These are phyloP conservation scores for Moniliophthora roreri DNA, from an alignment of 1,284 basidiomycete species.

Conservation along the genomic window DNA sequence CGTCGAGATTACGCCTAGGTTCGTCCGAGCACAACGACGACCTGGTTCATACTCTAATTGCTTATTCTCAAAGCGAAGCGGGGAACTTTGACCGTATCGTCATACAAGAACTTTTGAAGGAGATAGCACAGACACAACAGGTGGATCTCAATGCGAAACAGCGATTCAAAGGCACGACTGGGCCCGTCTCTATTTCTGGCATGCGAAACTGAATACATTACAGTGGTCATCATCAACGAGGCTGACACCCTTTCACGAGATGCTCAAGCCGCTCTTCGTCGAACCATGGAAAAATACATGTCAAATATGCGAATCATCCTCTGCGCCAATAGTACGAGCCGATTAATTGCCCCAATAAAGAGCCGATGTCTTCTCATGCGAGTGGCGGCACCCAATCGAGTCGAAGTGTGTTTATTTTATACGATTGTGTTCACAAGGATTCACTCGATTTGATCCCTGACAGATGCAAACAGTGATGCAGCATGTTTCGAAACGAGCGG, in stretches of 20 bases:
- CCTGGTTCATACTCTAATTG: constrained; percentile 1
- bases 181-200: background rate
- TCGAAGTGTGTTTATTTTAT: constrained; percentile 59
- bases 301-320: constrained; percentile 95
- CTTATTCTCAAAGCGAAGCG: constrained; percentile 69
- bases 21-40: constrained; percentile 18
- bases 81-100: constrained; percentile 95
- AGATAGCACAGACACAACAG: constrained; percentile 99
- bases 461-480: constrained; percentile 84
- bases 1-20: constrained; percentile 97
- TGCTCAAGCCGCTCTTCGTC: constrained; percentile 93
- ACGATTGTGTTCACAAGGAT: constrained; percentile 4
- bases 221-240: constrained; percentile 99
- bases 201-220: constrained; percentile 1
- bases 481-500: constrained; percentile 82
- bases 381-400: constrained; percentile 83
- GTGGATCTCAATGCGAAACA: constrained; percentile 96
- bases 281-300: constrained; percentile 99
- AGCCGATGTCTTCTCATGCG: constrained; percentile 93
- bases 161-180: constrained; percentile 84
- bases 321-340: constrained; percentile 96
- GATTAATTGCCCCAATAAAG: constrained; percentile 96
- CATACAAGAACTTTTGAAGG: constrained; percentile 96
- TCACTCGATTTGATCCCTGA: constrained; percentile 1
- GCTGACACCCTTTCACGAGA: constrained; percentile 94